Evolutionary conservation across 129 eudicot genomes (phyloP).

Genomic region (Arctium lappa): DNA sequence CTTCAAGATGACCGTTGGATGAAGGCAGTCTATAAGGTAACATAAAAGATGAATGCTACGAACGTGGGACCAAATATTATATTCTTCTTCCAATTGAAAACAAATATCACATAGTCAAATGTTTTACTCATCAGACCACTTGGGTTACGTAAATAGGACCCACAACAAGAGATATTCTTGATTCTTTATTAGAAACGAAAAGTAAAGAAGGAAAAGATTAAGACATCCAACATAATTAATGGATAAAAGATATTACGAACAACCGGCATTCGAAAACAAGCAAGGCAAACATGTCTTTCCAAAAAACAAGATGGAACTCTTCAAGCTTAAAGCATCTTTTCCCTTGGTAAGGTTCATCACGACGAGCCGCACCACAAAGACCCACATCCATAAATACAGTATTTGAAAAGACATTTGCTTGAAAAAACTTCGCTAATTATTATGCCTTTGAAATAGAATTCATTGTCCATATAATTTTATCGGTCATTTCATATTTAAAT

Average conservation of each 20-base stretch:
- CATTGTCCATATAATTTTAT: neutral
- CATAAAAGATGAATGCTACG: neutral
- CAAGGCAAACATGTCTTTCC: neutral
- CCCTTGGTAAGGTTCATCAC: neutral
- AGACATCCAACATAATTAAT: neutral
- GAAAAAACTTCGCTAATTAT: neutral
- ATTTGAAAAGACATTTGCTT: neutral
- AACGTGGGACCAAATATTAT: neutral
- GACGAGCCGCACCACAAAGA: neutral
- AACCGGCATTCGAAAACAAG: neutral
- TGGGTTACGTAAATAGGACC: neutral
- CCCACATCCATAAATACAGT: neutral
- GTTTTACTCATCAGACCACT: neutral
- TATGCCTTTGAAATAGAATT: neutral
- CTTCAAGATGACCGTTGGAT: neutral
- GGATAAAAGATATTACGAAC: neutral
- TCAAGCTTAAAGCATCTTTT: neutral
- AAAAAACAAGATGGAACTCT: neutral
- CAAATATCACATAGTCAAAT: neutral
- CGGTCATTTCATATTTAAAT: neutral
- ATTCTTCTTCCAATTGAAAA: neutral
- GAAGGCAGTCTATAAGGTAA: neutral
- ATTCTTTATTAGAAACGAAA: neutral
- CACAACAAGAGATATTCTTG: neutral
- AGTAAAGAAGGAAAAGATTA: neutral